Evolutionary conservation across 2,329 filamentous ascomycete genomes (phyloP).

Genomic region (Thelonectria rubi): DNA sequence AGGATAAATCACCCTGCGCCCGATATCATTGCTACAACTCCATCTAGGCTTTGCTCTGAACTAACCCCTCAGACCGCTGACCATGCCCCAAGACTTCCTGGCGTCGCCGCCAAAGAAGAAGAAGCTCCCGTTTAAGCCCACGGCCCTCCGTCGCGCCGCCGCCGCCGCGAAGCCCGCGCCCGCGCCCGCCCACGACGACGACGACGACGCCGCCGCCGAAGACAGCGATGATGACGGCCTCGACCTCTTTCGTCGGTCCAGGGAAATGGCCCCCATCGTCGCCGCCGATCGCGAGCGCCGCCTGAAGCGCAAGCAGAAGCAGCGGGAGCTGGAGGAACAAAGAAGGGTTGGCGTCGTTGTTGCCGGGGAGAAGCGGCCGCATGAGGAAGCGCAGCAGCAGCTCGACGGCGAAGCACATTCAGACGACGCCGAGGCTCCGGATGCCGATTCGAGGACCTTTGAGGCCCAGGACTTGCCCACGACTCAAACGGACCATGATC

Average conservation of each 20-base stretch:
- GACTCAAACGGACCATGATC: slow-evolving; percentile 25
- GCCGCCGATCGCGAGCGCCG: slow-evolving; percentile 52
- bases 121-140: slow-evolving; percentile 61
- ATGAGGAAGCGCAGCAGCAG: slow-evolving; percentile 33
- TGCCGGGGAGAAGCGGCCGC: slow-evolving; percentile 34
- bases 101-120: slow-evolving; percentile 47
- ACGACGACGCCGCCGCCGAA: slow-evolving; percentile 23
- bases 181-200: slow-evolving; percentile 15
- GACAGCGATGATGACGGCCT: slow-evolving; percentile 49
- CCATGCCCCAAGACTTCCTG: slow-evolving; percentile 46
- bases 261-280: slow-evolving; percentile 58
- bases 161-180: slow-evolving; percentile 40
- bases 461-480: slow-evolving; percentile 24
- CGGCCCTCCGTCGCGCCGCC: slow-evolving; percentile 50
- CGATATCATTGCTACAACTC: neutral
- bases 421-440: neutral
- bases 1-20: no score
- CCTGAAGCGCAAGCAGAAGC: slow-evolving; percentile 40
- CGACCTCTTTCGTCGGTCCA: slow-evolving; percentile 60
- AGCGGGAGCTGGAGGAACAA: slow-evolving; percentile 33
- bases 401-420: slow-evolving; percentile 4
- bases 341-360: slow-evolving; percentile 27
- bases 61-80: slow-evolving; percentile 11
- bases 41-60: neutral
- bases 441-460: neutral